phyloP scores from a whole-genome alignment of 306 rosid species.

The Mucuna pruriens region DNA sequence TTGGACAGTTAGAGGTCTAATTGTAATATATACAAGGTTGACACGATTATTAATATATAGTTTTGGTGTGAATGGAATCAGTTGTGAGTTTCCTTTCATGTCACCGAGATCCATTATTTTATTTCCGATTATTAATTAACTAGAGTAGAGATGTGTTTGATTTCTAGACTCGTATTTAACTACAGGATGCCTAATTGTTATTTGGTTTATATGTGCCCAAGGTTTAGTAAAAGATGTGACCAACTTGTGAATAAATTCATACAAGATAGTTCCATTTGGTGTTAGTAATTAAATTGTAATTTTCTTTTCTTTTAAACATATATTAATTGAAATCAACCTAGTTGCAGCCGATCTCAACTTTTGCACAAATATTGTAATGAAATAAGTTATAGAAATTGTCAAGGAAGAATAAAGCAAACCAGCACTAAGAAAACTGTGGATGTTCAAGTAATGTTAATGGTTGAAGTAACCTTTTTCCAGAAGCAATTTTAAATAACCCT shows the following conservation, averaged over 20 bases:
- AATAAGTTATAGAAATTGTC: not conserved
- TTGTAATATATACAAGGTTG: conserved; percentile 37
- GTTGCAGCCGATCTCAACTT: not conserved
- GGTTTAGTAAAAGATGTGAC: conserved; percentile 3
- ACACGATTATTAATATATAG: conserved; percentile 9
- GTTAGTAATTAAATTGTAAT: not conserved
- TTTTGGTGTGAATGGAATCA: conserved; percentile 50
- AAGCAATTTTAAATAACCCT: not conserved
- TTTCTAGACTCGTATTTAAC: not conserved
- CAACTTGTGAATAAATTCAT: not conserved
- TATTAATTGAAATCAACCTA: not conserved
- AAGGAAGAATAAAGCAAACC: not conserved
- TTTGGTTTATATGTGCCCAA: conserved; percentile 5
- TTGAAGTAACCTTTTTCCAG: not conserved
- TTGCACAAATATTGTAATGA: not conserved
- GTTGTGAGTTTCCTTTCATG: not conserved
- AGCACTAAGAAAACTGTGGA: not conserved
- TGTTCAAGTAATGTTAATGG: not conserved
- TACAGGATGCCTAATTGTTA: not conserved
- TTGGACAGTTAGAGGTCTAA: conserved; percentile 21
- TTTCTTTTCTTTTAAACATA: not conserved
- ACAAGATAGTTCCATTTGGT: not conserved
- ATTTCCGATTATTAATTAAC: conserved; percentile 1
- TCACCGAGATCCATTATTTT: not conserved
- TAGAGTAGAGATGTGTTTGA: not conserved